Base-by-base conservation (phyloP, 1,139 yeast species). In the Debaryomycetaceae sp. region DNA sequence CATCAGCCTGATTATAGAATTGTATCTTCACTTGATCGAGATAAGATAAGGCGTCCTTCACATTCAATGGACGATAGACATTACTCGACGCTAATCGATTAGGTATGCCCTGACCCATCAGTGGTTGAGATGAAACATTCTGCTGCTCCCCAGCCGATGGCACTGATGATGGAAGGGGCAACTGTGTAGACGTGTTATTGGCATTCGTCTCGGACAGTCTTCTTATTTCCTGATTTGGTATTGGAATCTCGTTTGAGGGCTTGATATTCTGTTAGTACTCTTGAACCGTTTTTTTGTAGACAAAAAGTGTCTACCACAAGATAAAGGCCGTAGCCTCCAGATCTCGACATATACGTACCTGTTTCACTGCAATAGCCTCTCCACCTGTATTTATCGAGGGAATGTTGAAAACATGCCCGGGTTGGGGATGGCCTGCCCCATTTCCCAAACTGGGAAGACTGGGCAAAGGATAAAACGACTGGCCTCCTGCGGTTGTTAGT, bases 11-110 rank as follows among this genome's bases (percentile, higher is more conserved):
- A 54, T 83, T 80, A 64, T 81, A 87, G 66, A 93, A 93, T 65
- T 91, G 98, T 45, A 86, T 81, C 63, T 95, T 95, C 48, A 93
- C 99, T 66, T 90, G 97, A 63, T 95, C 99, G 56, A 93, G 77
- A 62, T 95, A 93, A 8, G 97, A 84, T 53, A 93, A 75, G 3
- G 99, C 99, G 65, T 93, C 99, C 60, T 89, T 90, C 43, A 95
- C 98, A 58, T 93, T 95, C 56, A 93, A 73, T 2, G 97, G 97
- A 53, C 97, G 79, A 66, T 89, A 90, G 34, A 70, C 60, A 72
- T 78, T 57, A 63, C 74, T 67, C 6, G 76, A 63, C 24, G 75
- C 57, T n/a, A 75, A 66, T 44, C 78, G 59, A 53, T 72, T 74
- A 34, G 77, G 75, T 23, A 70, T 72, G 11, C 72, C 75, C 44